Base-by-base conservation (phyloP, 768 basidiomycete species). In the Rossbeevera mucosa region DNA sequence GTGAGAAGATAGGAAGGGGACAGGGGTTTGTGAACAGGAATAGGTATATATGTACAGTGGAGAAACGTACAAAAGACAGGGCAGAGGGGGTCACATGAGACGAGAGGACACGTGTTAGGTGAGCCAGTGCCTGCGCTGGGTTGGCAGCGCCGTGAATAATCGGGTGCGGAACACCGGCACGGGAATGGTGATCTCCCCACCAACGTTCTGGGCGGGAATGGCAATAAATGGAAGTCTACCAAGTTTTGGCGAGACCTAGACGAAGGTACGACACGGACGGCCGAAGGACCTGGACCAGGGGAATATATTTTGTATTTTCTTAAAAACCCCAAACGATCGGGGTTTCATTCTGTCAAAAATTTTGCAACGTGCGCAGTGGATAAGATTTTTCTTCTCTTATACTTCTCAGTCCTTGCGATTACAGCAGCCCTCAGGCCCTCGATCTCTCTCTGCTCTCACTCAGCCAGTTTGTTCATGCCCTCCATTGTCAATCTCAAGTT, bases 401-500 rank as follows among this genome's bases (percentile, higher is more conserved):
- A 64, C 60, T 42, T 54, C 49, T 31, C 29, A 3, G 29, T 42
- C 50, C 42, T 45, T 14, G n/a, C 33, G 12, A 44, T 56, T 54
- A 52, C 49, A 51, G 24, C 51, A 24, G 24, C 38, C 33, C 41
- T 54, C 62, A 38, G 16, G 44, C 44, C 29, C 56, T 52, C 50
- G 58, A 64, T 61, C 57, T 40, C 47, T 29, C 33, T 14, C 21
- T 28, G 40, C 21, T 20, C 24, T 50, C 13, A 28, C 42, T 25
- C 12, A 36, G 16, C 16, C 26, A 29, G 22, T 21, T 24, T 33
- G 55, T 63, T 63, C 61, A 87, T 88, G 86, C 86, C 86, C 74
- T 81, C 82, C 74, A 88, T 87, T 72, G 81, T 86, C 74, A 87
- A 88, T 71, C 83, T 87, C 80, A 88, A 88, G 81, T 88, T 86